Conservation (phyloP, 2,329 filamentous ascomycete species). For the Calonectria naviculata region DNA sequence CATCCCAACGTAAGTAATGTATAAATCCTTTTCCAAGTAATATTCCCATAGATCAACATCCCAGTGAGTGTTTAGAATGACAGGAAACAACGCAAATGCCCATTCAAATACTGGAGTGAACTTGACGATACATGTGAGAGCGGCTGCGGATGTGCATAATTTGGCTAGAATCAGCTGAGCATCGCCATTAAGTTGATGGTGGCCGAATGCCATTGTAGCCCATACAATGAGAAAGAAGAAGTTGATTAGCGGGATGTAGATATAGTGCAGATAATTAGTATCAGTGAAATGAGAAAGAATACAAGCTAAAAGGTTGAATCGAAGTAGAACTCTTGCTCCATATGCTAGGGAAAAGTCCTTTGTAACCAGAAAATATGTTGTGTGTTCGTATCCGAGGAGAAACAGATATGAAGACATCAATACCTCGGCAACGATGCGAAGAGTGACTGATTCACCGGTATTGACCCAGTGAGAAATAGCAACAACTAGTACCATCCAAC, state of each 20-base stretch:
- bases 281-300: conserved; percentile 66
- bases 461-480: conserved; percentile 68
- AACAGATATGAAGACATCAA: conserved; percentile 70
- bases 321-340: conserved; percentile 63
- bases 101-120: conserved; percentile 31
- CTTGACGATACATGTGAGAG: conserved; percentile 44
- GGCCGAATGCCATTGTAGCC: conserved; percentile 57
- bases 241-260: conserved; percentile 67
- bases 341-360: conserved; percentile 67
- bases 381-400: conserved; percentile 70
- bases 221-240: conserved; percentile 73
- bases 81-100: conserved; percentile 43
- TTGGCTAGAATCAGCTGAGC: conserved; percentile 59
- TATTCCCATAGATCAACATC: conserved; percentile 60
- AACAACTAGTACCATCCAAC: conserved; percentile 68
- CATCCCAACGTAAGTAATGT: conserved; percentile 68
- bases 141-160: conserved; percentile 54
- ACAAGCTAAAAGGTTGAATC: conserved; percentile 66
- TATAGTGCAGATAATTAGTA: conserved; percentile 63
- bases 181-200: conserved; percentile 53
- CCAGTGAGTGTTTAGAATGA: conserved; percentile 59
- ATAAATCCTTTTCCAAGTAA: conserved; percentile 62
- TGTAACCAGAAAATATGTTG: conserved; percentile 66
- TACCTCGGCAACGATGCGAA: conserved; percentile 66
- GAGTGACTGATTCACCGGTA: conserved; percentile 46